Conservation (phyloP, 768 basidiomycete genomes). For the Tephrocybe rancida region DNA sequence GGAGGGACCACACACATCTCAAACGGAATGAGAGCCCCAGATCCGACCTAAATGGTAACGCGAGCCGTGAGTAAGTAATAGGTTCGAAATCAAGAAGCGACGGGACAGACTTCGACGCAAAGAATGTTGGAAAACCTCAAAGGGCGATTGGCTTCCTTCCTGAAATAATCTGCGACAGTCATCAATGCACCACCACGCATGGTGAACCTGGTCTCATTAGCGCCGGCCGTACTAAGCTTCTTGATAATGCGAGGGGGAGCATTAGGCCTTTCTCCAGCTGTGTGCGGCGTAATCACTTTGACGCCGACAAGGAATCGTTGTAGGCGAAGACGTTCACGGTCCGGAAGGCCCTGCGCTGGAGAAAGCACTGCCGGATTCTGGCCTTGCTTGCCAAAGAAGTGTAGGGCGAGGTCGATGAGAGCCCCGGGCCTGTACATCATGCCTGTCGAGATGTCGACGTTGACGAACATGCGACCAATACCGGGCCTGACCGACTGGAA, state of each 20-base stretch:
- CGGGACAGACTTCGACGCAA: constrained; percentile 53
- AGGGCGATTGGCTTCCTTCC: constrained; percentile 23
- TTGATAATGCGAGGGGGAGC: constrained; percentile 51
- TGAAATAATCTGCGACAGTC: constrained; percentile 23
- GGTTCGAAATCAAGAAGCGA: background rate
- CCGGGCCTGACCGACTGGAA: constrained; percentile 80
- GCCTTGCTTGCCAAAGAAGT: constrained; percentile 43
- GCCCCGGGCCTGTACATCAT: constrained; percentile 73
- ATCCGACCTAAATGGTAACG: constrained; percentile 47
- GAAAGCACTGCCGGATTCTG: constrained; percentile 30
- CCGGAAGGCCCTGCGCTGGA: constrained; percentile 43
- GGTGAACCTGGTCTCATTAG: constrained; percentile 48
- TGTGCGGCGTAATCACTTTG: constrained; percentile 27
- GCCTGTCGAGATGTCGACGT: constrained; percentile 78
- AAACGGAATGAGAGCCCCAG: constrained; percentile 64
- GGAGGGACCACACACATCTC: constrained; percentile 64
- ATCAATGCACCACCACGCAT: constrained; percentile 37
- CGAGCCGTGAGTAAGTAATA: background rate
- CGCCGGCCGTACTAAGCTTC: constrained; percentile 53
- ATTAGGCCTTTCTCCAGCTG: background rate
- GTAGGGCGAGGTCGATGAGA: constrained; percentile 59
- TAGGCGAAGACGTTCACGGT: constrained; percentile 49
- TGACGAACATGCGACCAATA: constrained; percentile 64
- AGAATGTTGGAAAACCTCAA: constrained; percentile 49
- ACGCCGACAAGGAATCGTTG: constrained; percentile 39